Evolutionary conservation across 495 filamentous ascomycete genomes (phyloP), one percentile per base, ranked within the genome.

Genomic region (Penicillium nucicola): DNA sequence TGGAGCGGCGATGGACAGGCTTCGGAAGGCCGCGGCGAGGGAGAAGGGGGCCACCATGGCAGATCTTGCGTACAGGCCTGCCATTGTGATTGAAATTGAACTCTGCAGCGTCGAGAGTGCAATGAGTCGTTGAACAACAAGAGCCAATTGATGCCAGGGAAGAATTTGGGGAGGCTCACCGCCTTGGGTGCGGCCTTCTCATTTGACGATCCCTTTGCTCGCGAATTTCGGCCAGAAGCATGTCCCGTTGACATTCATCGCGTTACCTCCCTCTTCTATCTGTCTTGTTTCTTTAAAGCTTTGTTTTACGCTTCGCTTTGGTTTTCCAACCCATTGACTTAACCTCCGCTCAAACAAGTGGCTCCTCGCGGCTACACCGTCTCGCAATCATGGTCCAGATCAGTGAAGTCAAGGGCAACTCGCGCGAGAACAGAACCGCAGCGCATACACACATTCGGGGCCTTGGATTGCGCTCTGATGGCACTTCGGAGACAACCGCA

Each of bases 391-490:
- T 95, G 89, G 91, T 96, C 48, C 88, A 90, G 65, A 95, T 97
- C 76, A 91, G 86, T 71, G 92, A 97, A 77, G 90, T 96, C 60
- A 95, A 95, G 76, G 87, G 87, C 76, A 92, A 89, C 75, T 85
- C 86, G 73, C 90, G 93, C 78, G 90, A 96, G 69, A 91, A 93
- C 71, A 84, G 95, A 60, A 98, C 92, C 19, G 90, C 93, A 31
- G 88, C 92, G 50, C 93, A 98, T 70, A 93, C 93, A 14, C 93
- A 98, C 71, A 98, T 98, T 76, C 93, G 88, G 66, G 92, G 92
- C 31, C 78, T 98, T 14, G 93, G 93, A 15, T 74, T 98, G 47
- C 85, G 85, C 44, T 65, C 80, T 18, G 86, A 95, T 78, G 92
- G 92, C 35, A 84, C 80, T 33, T 89, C 93, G 50, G 90, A 95